Evolutionary conservation across 1,139 yeast species (phyloP), one percentile per base, ranked within the genome.

Genomic region (Geotrichum reessii): DNA sequence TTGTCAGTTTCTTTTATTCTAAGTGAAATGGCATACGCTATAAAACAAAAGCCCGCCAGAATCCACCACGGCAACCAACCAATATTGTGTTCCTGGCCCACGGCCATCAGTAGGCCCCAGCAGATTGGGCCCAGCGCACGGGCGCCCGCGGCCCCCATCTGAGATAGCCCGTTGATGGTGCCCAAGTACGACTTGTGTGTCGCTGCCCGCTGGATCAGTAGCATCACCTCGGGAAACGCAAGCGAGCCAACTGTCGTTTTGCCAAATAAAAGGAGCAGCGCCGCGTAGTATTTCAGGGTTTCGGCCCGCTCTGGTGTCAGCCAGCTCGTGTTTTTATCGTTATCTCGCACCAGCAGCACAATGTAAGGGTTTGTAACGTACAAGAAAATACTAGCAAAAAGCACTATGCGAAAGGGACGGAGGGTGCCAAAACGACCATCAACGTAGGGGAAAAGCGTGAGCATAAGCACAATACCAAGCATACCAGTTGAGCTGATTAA

Each of bases 71-170:
- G 78, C 6, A 81, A 61, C 71, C 81, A 80, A 0, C 78, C 82
- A 50, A 75, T 68, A 11, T 76, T 73, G 37, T 69, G 64, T n/a
- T 66, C 68, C 63, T 81, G 80, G 27, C 79, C 77, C 62, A 73
- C 73, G 1, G 84, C 74, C 79, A 83, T 82, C 49, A 84, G 65
- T 56, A 71, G 72, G 11, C 88, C 88, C 84, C 86, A 83, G 1
- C 75, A 47, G 19, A 83, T 69, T 0, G 89, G 89, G 2, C 85
- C 87, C 0, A 81, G 51, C 58, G 81, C 83, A 62, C 88, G 70
- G 0, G 87, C 85, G 47, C 80, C 71, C 0, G 87, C 78, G 22
- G 80, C 74, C 52, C 80, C 74, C 56, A 70, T 67, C 58, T 71
- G 74, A 24, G 68, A 65, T 21, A 69, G 60, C 7, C 74, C 74